These are phyloP conservation scores for Scutellaria baicalensis DNA, from an alignment of 257 asterid genomes.

Conservation along the genomic window DNA sequence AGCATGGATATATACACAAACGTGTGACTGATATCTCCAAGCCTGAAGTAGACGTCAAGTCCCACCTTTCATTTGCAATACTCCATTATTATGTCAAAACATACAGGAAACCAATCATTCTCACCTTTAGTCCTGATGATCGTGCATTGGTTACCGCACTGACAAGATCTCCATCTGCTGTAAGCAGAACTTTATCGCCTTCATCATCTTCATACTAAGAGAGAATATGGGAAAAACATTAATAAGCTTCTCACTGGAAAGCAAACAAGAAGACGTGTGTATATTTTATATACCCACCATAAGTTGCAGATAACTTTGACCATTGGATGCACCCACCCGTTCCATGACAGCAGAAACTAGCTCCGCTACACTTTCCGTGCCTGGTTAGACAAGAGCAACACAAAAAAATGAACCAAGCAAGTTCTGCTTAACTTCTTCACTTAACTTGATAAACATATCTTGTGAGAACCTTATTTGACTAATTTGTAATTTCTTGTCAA, in stretches of 20 bases:
- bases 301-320: conserved; percentile 52
- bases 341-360: conserved; percentile 69
- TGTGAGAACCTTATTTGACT: background rate
- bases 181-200: conserved; percentile 88
- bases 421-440: background rate
- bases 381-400: conserved; percentile 29
- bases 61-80: too few species aligned
- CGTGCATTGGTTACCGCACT: conserved; percentile 73
- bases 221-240: conserved; percentile 4
- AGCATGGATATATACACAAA: too few species aligned
- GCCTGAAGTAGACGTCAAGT: too few species aligned
- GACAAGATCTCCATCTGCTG: conserved; percentile 69
- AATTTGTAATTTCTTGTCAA: background rate
- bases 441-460: background rate
- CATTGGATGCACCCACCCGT: conserved; percentile 52
- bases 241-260: background rate
- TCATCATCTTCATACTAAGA: conserved; percentile 91
- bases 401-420: background rate
- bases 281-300: conserved; percentile 49
- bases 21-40: too few species aligned
- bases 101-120: background rate
- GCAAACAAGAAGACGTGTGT: background rate
- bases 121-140: conserved; percentile 64
- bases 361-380: conserved; percentile 66
- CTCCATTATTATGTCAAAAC: background rate